Base-by-base conservation (phyloP, 2,329 filamentous ascomycete genomes). In the Escovopsis sp. region DNA sequence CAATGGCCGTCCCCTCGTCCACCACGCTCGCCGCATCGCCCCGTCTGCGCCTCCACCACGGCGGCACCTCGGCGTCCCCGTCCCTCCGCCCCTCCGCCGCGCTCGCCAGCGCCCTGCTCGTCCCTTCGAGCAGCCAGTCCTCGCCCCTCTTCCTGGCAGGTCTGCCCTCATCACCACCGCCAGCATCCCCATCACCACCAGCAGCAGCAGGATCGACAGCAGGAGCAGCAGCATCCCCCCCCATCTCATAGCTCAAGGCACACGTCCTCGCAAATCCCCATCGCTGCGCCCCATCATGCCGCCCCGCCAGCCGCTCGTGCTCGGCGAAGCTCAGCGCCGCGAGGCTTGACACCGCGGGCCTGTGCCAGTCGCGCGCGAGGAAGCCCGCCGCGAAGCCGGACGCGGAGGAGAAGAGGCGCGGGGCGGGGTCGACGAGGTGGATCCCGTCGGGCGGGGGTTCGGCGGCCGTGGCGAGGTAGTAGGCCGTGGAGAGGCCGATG, bases 321-420 rank as follows among this genome's bases (percentile, higher is more conserved):
- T 85, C 65, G 4, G 66, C 65, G 48, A 81, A 88, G 28, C 76
- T 82, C 11, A 87, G 61, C 1, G 64, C 65, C 7, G 73, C 81
- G 1, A 87, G 62, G 1, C 65, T 58, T 1, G 70, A 62, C 5
- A 72, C 58, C 1, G 65, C 60, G 1, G 70, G 60, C 0, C 63
- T 62, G 46, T 81, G 83, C 79, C 80, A 87, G 52, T 87, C 77
- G 25, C 63, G 65, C 0, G 80, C 80, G 8, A 87, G 50, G 48
- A 87, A 88, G 0, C 82, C 81, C 14, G 68, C 83, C 0, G 80
- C 79, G 43, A 71, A 76, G 1, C 82, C 80, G 2, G 79, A 86
- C 0, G 82, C 80, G 21, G 76, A 82, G 10, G 72, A 67, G 54
- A 87, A 84, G 23, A 87, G 65, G 41, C 72, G 52, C 1, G 57